A percentile compares a stretch with the other conserved stretches of the same genome.
These are phyloP conservation scores for Cyberlindnera japonica DNA, from an alignment of 805 yeast genomes.

Conservation along the genomic window DNA sequence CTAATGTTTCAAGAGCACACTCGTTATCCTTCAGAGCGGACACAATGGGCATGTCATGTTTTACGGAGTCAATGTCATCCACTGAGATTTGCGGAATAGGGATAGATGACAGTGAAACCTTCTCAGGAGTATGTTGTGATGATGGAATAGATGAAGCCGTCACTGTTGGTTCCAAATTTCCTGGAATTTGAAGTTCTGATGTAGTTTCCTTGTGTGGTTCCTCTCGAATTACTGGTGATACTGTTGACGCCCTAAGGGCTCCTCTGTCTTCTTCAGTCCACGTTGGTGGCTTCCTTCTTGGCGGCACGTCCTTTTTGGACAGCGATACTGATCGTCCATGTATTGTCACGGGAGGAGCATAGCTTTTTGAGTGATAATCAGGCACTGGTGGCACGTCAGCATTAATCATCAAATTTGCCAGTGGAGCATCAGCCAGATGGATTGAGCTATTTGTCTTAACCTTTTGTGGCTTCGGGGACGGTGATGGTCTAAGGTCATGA, in stretches of 20 bases:
- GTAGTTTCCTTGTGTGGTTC: neutral
- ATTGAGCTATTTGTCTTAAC: conserved; percentile 2
- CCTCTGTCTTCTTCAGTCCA: neutral
- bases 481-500: conserved; percentile 2
- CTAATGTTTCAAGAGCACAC: neutral
- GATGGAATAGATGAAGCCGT: neutral
- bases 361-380: conserved; percentile 22
- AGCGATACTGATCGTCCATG: conserved; percentile 26
- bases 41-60: conserved; percentile 5
- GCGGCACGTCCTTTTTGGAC: conserved; percentile 18
- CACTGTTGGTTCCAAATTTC: neutral
- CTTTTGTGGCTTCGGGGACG: conserved; percentile 1
- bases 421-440: conserved; percentile 11
- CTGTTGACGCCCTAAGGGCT: neutral
- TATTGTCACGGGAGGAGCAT: conserved; percentile 28
- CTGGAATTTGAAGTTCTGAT: neutral
- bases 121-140: neutral
- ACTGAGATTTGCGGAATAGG: conserved; percentile 1
- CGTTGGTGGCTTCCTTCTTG: conserved; percentile 24
- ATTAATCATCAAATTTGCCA: conserved; percentile 14
- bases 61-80: neutral
- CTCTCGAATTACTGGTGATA: neutral
- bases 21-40: conserved; percentile 1
- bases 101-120: neutral
- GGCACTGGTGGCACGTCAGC: conserved; percentile 27